Evolutionary conservation across 23 red algal genomes (phyloP).

Genomic region (Gracilaria domingensis): DNA sequence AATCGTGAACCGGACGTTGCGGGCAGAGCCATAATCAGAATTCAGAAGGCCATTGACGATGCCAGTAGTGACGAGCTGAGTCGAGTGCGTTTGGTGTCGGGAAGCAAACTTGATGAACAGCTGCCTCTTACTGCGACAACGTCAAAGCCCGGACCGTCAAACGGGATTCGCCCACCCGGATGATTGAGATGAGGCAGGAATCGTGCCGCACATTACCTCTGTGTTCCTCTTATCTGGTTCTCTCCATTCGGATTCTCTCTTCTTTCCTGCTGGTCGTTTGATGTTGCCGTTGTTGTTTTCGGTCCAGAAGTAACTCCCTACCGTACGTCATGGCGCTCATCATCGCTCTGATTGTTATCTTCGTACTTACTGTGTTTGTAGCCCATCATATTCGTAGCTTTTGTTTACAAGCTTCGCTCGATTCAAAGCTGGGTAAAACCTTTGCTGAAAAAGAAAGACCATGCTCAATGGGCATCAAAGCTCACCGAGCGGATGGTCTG

Average conservation of each 20-base stretch:
- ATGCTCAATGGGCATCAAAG: neutral
- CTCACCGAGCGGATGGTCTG: conserved; percentile 53
- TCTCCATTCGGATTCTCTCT: neutral
- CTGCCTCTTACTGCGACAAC: neutral
- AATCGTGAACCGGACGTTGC: conserved; percentile 44
- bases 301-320: conserved; percentile 15
- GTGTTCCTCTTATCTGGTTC: neutral
- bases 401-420: conserved; percentile 1
- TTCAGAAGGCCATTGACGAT: conserved; percentile 37
- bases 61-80: conserved; percentile 32
- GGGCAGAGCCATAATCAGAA: conserved; percentile 11
- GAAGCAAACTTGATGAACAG: conserved; percentile 41
- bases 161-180: conserved; percentile 14
- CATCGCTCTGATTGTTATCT: conserved; percentile 16
- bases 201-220: neutral
- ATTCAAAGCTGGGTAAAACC: conserved; percentile 9
- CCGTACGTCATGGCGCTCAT: neutral
- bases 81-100: conserved; percentile 30
- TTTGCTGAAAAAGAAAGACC: neutral
- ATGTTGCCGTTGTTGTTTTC: conserved; percentile 3
- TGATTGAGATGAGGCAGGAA: neutral
- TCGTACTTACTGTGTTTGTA: conserved; percentile 31
- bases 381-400: conserved; percentile 20
- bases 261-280: neutral
- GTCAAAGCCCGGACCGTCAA: neutral